These are phyloP conservation scores for Zasmidium cellare DNA, from an alignment of 2,329 filamentous ascomycete genomes.

Conservation along the genomic window DNA sequence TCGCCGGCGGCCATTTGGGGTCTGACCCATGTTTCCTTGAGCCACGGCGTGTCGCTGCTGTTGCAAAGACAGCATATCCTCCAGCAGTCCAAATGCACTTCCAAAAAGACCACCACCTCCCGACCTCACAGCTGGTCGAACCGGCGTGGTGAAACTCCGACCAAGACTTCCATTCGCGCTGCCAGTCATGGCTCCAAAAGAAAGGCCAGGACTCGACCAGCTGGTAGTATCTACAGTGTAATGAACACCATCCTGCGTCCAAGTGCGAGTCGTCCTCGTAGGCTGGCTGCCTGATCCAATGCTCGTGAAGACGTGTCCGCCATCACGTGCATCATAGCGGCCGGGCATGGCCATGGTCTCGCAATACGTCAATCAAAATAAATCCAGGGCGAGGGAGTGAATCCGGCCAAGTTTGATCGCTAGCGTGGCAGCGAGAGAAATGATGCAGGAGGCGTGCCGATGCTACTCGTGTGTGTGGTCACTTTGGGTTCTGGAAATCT, in stretches of 20 bases:
- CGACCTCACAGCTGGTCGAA: slow-evolving; percentile 7
- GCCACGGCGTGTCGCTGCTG: slow-evolving; percentile 15
- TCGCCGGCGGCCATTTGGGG: slow-evolving; percentile 2
- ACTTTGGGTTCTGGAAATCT: neutral
- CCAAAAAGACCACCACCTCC: slow-evolving; percentile 24
- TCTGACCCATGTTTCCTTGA: slow-evolving; percentile 7
- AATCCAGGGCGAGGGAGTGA: neutral
- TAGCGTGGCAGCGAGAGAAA: neutral
- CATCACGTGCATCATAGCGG: slow-evolving; percentile 15
- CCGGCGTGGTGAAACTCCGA: slow-evolving; percentile 16
- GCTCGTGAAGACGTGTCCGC: slow-evolving; percentile 12
- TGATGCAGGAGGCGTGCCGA: slow-evolving; percentile 1
- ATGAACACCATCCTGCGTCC: slow-evolving; percentile 29
- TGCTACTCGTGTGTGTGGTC: neutral
- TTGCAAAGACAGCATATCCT: slow-evolving; percentile 22
- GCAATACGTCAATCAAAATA: neutral
- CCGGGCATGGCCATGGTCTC: slow-evolving; percentile 5
- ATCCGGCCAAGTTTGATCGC: neutral
- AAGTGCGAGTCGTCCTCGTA: slow-evolving; percentile 22
- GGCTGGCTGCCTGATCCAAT: slow-evolving; percentile 14
- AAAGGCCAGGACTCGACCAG: slow-evolving; percentile 26
- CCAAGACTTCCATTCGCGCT: slow-evolving; percentile 14
- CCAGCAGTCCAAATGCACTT: slow-evolving; percentile 28
- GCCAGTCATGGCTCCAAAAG: slow-evolving; percentile 27
- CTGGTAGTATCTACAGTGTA: slow-evolving; percentile 30